Conservation (phyloP, 352 stramenopile genomes). For the Pythium aquatile region DNA sequence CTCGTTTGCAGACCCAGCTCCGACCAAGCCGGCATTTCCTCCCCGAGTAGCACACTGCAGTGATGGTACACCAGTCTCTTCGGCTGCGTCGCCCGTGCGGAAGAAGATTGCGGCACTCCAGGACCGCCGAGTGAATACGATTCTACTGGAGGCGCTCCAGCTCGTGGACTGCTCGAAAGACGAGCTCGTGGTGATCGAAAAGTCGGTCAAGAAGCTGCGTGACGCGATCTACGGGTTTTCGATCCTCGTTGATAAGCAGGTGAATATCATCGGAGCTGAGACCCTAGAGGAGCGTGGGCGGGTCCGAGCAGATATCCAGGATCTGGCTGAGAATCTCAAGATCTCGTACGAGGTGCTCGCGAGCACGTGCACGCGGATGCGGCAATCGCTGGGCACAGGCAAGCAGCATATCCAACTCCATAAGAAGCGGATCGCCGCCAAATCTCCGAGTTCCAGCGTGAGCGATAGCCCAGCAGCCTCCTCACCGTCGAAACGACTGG, state of each 20-base stretch:
- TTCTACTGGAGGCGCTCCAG: slow-evolving; percentile 60
- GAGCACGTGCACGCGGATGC: slow-evolving; percentile 57
- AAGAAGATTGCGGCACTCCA: slow-evolving; percentile 63
- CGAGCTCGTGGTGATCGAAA: slow-evolving; percentile 57
- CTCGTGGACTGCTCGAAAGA: slow-evolving; percentile 62
- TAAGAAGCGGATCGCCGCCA: slow-evolving; percentile 36
- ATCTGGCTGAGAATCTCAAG: slow-evolving; percentile 56
- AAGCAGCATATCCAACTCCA: slow-evolving; percentile 57
- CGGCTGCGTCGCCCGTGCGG: slow-evolving; percentile 36
- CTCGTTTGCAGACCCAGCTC: slow-evolving; percentile 16
- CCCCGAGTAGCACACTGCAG: slow-evolving; percentile 12
- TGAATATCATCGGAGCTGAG: slow-evolving; percentile 53
- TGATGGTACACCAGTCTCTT: slow-evolving; percentile 9
- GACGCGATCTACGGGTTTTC: slow-evolving; percentile 64
- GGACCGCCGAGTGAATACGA: slow-evolving; percentile 52
- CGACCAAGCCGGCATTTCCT: slow-evolving; percentile 10
- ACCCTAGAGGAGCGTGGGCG: slow-evolving; percentile 44
- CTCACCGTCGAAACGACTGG: slow-evolving; percentile 2
- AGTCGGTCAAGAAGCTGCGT: slow-evolving; percentile 51
- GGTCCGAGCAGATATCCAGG: slow-evolving; percentile 60
- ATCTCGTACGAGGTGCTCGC: slow-evolving; percentile 53
- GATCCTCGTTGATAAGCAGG: slow-evolving; percentile 75
- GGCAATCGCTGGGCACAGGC: slow-evolving; percentile 41
- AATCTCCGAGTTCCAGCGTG: background rate
- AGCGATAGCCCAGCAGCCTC: slow-evolving; percentile 3